Base-by-base conservation (phyloP, 2,329 filamentous ascomycete species). In the Colletotrichum scovillei region DNA sequence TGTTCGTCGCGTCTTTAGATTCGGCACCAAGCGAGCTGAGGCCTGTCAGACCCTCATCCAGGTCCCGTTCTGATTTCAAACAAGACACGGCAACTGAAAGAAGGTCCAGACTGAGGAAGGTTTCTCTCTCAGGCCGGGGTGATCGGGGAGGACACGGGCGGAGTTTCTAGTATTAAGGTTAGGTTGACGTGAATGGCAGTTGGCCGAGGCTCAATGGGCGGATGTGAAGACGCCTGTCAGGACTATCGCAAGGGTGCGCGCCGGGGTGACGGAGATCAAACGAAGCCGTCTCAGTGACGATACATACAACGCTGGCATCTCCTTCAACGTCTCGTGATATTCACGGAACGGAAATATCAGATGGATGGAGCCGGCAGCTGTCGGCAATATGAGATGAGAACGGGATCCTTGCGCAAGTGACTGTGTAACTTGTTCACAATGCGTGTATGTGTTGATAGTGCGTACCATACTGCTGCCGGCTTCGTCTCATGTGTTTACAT, bases 241-340 rank as follows among this genome's bases (percentile, higher is more conserved):
- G 14, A 42, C 38, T 16, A 16, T 42, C 38, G 14, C 28, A 65
- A 69, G 32, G 71, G 49, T 35, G 71, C 60, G 49, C 26, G 71
- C 65, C 55, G 57, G 63, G 57, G 38, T 22, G 14, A 63, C 56
- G 57, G 26, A 42, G 63, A 74, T 72, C 62, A 72, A 72, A 72
- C 68, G 49, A 26, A 68, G 59, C 49, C 57, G 72, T 74, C 72
- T 63, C 62, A 73, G 57, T 57, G 67, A 24, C 69, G 59, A 49
- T 49, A 19, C 16, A 46, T 62, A 11, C 38, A 16, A 42, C 38
- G 24, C 59, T 26, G 59, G 59, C 28, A 62, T 26, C 16, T 35
- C 19, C 59, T 24, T 16, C 32, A 49, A 49, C 24, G 14, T 26
- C 53, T 28, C 30, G 58, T 30, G 28, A 42, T 42, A 42, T 42